Percentiles rank a stretch among this genome's conserved stretches.
These are phyloP conservation scores for Sclerotinia trifoliorum DNA, from an alignment of 2,329 filamentous ascomycete genomes.

Conservation along the genomic window DNA sequence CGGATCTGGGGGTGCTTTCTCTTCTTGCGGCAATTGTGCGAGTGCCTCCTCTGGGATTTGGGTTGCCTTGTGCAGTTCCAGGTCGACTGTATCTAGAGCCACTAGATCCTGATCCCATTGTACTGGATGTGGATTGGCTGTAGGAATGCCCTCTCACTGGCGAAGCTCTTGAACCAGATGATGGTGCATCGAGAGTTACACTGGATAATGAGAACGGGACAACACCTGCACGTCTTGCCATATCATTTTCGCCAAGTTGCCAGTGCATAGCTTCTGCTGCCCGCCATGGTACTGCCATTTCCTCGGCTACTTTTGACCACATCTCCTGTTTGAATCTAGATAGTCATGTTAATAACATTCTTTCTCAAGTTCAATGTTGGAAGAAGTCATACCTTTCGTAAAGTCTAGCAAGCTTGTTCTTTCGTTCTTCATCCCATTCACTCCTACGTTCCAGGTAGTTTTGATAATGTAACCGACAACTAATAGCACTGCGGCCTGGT, in stretches of 20 bases:
- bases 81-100: slow-evolving; percentile 34
- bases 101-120: slow-evolving; percentile 26
- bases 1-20: slow-evolving; percentile 39
- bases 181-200: slow-evolving; percentile 49
- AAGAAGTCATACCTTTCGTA: slow-evolving; percentile 74
- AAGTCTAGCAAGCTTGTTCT: slow-evolving; percentile 90
- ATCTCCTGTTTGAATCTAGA: slow-evolving; percentile 92
- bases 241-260: slow-evolving; percentile 90
- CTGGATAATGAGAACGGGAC: slow-evolving; percentile 75
- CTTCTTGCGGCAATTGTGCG: slow-evolving; percentile 38
- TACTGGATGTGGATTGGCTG: slow-evolving; percentile 34
- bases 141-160: slow-evolving; percentile 40
- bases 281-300: slow-evolving; percentile 93
- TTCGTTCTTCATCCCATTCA: slow-evolving; percentile 96
- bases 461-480: slow-evolving; percentile 91
- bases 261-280: slow-evolving; percentile 98
- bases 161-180: slow-evolving; percentile 45
- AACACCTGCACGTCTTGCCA: slow-evolving; percentile 88
- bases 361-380: not conserved
- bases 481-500: slow-evolving; percentile 88
- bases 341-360: slow-evolving; percentile 23
- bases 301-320: slow-evolving; percentile 94
- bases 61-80: slow-evolving; percentile 28
- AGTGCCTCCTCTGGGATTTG: slow-evolving; percentile 27
- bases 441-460: slow-evolving; percentile 93